Conservation (phyloP, 441 rosid species). For the Mallotus repandus region DNA sequence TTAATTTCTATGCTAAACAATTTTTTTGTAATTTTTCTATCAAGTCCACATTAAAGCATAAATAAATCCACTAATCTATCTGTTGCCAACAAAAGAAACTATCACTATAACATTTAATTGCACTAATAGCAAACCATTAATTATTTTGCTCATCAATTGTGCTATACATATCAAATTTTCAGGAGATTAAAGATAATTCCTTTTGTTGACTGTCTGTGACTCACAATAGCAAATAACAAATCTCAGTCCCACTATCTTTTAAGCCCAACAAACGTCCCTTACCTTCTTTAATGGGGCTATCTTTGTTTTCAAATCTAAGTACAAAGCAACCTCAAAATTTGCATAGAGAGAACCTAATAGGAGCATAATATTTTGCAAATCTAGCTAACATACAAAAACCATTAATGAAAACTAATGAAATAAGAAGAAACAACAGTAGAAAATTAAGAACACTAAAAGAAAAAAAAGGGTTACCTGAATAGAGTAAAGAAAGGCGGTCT, state of each 20-base stretch:
- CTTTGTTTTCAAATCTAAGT: constrained; percentile 1
- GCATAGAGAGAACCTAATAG: background rate
- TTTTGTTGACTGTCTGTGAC: background rate
- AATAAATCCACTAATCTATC: background rate
- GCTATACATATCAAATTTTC: too few species aligned
- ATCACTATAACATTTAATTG: background rate
- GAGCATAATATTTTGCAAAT: background rate
- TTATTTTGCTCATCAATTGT: too few species aligned
- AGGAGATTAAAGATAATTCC: too few species aligned
- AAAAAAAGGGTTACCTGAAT: constrained; percentile 24
- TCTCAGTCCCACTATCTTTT: background rate
- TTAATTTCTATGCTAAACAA: too few species aligned
- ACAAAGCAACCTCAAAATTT: constrained; percentile 6
- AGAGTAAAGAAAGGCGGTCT: constrained; percentile 14
- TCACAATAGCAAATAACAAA: background rate
- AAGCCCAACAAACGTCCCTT: constrained; percentile 1
- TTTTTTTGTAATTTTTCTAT: background rate
- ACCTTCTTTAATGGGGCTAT: background rate
- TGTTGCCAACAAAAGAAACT: too few species aligned
- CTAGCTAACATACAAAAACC: background rate
- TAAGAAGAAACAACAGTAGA: constrained; percentile 12
- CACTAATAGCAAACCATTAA: background rate
- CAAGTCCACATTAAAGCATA: background rate
- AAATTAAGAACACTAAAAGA: background rate
- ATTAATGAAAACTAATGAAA: constrained; percentile 27